phyloP scores from a whole-genome alignment of 108 stramenopile species.

The Skeletonema potamos region DNA sequence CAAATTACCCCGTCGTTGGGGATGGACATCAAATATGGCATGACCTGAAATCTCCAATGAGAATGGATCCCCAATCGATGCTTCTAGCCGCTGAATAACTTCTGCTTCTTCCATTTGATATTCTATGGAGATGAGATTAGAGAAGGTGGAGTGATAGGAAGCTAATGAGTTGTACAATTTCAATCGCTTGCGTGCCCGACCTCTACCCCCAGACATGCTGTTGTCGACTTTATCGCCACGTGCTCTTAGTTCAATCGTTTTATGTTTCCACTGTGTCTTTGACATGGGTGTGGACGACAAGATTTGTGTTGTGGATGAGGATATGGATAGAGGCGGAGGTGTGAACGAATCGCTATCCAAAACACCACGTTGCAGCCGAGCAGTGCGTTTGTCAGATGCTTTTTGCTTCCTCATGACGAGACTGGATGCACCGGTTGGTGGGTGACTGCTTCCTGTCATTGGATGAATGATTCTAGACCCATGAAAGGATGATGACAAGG shows the following conservation, averaged over 20 bases:
- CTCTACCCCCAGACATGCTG: constrained; percentile 51
- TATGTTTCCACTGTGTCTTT: constrained; percentile 54
- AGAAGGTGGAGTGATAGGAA: constrained; percentile 73
- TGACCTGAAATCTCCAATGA: constrained; percentile 65
- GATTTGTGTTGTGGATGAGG: constrained; percentile 16
- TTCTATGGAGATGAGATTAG: constrained; percentile 68
- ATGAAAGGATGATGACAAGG: constrained; percentile 29
- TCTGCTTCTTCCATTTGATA: constrained; percentile 80
- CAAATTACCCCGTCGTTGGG: constrained; percentile 75
- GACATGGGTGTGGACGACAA: constrained; percentile 64
- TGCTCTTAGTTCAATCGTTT: constrained; percentile 26
- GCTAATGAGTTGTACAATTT: constrained; percentile 72
- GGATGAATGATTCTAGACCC: constrained; percentile 6
- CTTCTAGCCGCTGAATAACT: constrained; percentile 68
- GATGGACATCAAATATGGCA: constrained; percentile 74
- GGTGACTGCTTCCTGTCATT: neutral
- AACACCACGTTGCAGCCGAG: constrained; percentile 62
- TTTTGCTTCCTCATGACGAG: constrained; percentile 85
- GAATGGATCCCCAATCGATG: constrained; percentile 72
- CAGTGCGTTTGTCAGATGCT: constrained; percentile 78
- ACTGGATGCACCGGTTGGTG: constrained; percentile 1
- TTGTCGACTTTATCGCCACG: neutral
- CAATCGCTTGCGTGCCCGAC: constrained; percentile 70
- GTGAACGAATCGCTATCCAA: constrained; percentile 18
- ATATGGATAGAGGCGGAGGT: neutral